Base-by-base conservation (phyloP, 768 basidiomycete genomes). In the Lyophyllum semitale region DNA sequence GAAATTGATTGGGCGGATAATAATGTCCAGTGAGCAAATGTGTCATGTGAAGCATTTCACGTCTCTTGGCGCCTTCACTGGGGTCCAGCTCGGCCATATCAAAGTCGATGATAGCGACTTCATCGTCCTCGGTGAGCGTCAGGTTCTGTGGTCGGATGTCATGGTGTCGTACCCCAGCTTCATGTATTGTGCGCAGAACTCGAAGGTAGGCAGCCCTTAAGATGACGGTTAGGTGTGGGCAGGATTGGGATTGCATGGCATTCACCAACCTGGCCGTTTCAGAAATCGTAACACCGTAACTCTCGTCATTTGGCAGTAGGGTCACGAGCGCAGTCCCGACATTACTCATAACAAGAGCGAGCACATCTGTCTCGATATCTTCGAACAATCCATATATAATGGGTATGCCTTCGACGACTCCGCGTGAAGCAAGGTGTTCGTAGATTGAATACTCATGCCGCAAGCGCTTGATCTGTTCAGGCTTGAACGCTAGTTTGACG, bases 321-420 rank as follows among this genome's bases (percentile, higher is more conserved):
- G 8, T 8, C 17, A 35, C 17, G 8, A 25, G 25, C 43, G 18
- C 25, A 57, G 27, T 1, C 44, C 29, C 58, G 9, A 49, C 8
- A 22, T 37, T 30, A 18, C 41, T n/a, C n/a, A n/a, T n/a, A n/a
- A n/a, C n/a, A n/a, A n/a, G n/a, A n/a, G n/a, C n/a, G n/a, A n/a
- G n/a, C 47, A 3, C 49, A 8, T 48, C 26, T 9, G 30, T 51
- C 13, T 59, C 50, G 4, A 51, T 37, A 45, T 55, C 54, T 9
- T 55, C 49, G 43, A 62, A 58, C 17, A 60, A 22, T 15, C 61
- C 58, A 29, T 57, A n/a, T n/a, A n/a, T n/a, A n/a, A n/a, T n/a
- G n/a, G n/a, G n/a, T n/a, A n/a, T n/a, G n/a, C n/a, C n/a, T n/a
- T n/a, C n/a, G n/a, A n/a, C n/a, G n/a, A n/a, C n/a, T n/a, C n/a